Conservation (phyloP, 1,284 basidiomycete genomes). For the Phellinidium pouzarii region DNA sequence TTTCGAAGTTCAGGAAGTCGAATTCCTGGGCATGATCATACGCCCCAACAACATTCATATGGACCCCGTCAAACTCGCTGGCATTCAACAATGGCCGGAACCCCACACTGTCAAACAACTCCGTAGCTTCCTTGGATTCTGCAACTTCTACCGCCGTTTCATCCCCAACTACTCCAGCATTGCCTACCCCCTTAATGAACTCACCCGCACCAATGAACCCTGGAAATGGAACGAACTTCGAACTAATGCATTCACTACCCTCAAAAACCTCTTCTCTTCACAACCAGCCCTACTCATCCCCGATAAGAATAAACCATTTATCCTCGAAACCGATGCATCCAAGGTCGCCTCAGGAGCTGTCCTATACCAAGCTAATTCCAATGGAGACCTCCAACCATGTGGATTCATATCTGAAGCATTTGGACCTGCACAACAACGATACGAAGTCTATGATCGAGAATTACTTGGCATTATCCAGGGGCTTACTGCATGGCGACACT, state of each 20-base stretch:
- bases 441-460: slow-evolving; percentile 31
- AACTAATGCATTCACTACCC: not conserved
- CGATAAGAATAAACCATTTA: no score
- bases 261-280: not conserved
- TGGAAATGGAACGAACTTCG: not conserved
- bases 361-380: not conserved
- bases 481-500: not conserved
- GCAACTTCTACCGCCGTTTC: no score
- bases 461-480: slow-evolving; percentile 25
- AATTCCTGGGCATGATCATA: no score
- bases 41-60: no score
- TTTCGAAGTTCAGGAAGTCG: no score
- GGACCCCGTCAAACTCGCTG: no score
- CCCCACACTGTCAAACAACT: no score
- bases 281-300: not conserved
- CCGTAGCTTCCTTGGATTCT: no score
- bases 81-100: no score
- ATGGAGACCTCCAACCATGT: not conserved
- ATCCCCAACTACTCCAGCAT: not conserved
- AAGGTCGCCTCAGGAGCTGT: not conserved
- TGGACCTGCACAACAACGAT: slow-evolving; percentile 20
- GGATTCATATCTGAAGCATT: not conserved
- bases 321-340: not conserved
- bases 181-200: not conserved
- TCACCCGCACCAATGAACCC: not conserved